Evolutionary conservation across 2,329 filamentous ascomycete species (phyloP), one percentile per base, ranked within the genome.

Genomic region (Graphium sp.): DNA sequence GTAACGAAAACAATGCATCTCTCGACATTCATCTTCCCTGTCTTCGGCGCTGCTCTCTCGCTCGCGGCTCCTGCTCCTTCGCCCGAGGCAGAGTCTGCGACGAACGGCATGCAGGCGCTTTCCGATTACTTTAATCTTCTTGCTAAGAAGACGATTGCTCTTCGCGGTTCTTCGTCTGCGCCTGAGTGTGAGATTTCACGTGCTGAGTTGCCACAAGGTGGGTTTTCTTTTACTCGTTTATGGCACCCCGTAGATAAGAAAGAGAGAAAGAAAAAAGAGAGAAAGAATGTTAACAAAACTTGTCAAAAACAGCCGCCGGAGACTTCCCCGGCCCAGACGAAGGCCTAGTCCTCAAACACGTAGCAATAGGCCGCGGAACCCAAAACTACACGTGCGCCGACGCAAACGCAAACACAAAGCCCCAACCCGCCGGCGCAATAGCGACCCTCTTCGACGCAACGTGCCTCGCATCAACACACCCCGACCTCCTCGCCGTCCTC

Each of bases 311-410:
- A 60, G 68, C 61, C 37, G 58, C 70, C 25, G 58, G 59, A 6
- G 55, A 66, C 11, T 62, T 92, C 6, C 72, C 77, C 10, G 37
- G 59, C 6, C 70, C 72, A 10, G 54, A 68, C 1, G 39, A 56
- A 6, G 78, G 74, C 32, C 58, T 81, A 18, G 56, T 46, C 4
- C 61, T 91, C 28, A 66, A 70, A 45, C 81, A 91, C 52, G 77
- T 94, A 31, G 81, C 78, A 45, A 60, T 94, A 36, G 87, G 87
- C 42, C 75, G 82, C 24, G 87, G 87, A 34, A 89, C 80, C 6
- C 75, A 94, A 56, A 94, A 94, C 64, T 95, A 94, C 60, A 91
- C 82, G 29, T 94, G 87, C 60, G 59, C 67, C 33, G 55, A 63
- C 30, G 53, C 53, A 36, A 66, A 77, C 40, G 46, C 66, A 2